phyloP scores from a whole-genome alignment of 768 basidiomycete genomes.

The Suillus clintonianus region DNA sequence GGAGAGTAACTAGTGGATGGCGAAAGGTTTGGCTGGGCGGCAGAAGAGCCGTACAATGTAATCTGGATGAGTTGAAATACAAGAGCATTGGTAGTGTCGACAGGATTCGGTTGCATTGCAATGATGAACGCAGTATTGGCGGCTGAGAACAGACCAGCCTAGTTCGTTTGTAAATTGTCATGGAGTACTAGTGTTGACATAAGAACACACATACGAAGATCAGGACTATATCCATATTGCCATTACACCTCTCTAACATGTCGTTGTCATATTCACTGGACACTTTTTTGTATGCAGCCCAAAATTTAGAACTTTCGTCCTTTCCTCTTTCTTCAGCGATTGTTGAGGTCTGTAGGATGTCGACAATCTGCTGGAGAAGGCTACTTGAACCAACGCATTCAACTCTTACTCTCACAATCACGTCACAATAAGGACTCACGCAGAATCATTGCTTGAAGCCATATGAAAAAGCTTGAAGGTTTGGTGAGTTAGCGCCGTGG shows the following conservation, averaged over 20 bases:
- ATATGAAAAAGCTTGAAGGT: neutral
- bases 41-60: neutral
- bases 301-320: neutral
- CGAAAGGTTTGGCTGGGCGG: neutral
- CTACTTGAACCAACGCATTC: neutral
- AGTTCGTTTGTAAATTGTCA: no score
- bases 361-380: neutral
- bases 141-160: slow-evolving; percentile 19
- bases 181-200: no score
- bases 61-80: slow-evolving; percentile 11
- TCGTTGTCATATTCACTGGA: neutral
- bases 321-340: neutral
- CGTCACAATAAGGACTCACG: neutral
- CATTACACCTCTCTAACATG: neutral
- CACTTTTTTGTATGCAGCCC: neutral
- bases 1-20: neutral
- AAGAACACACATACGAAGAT: neutral
- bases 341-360: neutral
- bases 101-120: slow-evolving; percentile 12
- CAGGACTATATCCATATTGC: neutral
- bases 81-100: slow-evolving; percentile 11
- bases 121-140: slow-evolving; percentile 15
- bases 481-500: no score
- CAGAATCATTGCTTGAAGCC: neutral
- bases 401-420: neutral